Evolutionary conservation across 2,329 filamentous ascomycete genomes (phyloP).

Genomic region (Lachnellula cervina): DNA sequence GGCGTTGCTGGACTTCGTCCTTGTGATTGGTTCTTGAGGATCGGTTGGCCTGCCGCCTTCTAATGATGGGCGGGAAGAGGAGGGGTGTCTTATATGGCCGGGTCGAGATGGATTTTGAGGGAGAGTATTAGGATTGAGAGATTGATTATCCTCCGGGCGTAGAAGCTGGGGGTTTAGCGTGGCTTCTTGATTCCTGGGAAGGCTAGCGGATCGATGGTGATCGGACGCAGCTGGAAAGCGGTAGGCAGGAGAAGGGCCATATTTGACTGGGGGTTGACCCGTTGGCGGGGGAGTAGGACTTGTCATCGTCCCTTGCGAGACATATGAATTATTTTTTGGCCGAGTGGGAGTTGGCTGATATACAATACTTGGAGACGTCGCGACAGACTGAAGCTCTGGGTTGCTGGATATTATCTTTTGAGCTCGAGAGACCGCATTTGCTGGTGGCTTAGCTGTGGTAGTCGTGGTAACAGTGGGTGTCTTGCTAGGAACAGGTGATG

Average conservation of each 20-base stretch:
- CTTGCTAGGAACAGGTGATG: constrained; percentile 25
- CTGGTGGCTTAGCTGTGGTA: constrained; percentile 13
- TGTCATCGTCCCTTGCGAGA: constrained; percentile 80
- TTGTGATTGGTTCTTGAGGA: constrained; percentile 53
- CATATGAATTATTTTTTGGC: constrained; percentile 42
- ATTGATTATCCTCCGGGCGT: constrained; percentile 20
- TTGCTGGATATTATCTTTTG: constrained; percentile 60
- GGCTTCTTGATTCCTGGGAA: constrained; percentile 34
- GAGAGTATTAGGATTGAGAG: constrained; percentile 14
- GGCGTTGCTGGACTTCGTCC: constrained; percentile 59
- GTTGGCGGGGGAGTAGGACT: constrained; percentile 44
- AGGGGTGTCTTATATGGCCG: constrained; percentile 38
- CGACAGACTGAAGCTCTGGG: constrained; percentile 49
- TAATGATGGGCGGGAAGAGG: constrained; percentile 61
- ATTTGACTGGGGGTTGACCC: constrained; percentile 18
- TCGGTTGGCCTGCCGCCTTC: constrained; percentile 68
- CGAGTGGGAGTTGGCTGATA: constrained; percentile 30
- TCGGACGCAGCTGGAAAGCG: constrained; percentile 26
- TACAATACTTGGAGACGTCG: constrained; percentile 38
- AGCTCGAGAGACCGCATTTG: constrained; percentile 51
- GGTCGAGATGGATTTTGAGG: constrained; percentile 29
- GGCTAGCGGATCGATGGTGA: constrained; percentile 48
- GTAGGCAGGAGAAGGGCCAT: constrained; percentile 22
- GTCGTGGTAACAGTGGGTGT: constrained; percentile 2
- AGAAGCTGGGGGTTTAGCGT: constrained; percentile 14